A percentile compares a stretch with the other conserved stretches of the same genome.
Conservation (phyloP, 1,284 basidiomycete species). For the Papiliotrema nemorosa region DNA sequence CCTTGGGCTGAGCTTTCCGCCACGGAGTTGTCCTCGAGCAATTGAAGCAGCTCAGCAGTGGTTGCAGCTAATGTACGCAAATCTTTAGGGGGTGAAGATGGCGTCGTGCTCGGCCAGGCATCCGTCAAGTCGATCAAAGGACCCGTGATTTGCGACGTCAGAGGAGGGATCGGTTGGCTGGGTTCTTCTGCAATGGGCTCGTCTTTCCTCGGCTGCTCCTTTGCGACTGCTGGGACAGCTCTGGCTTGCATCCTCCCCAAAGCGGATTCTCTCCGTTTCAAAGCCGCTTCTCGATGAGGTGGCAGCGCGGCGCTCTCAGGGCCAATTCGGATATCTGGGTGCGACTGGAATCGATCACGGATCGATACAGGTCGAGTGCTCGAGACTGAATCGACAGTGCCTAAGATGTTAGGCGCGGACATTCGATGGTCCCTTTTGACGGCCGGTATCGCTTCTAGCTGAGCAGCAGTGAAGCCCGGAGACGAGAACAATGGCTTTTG, state of each 20-base stretch:
- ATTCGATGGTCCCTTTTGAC: background rate
- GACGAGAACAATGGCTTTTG: constrained; percentile 7
- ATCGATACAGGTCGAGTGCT: background rate
- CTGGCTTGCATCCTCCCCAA: background rate
- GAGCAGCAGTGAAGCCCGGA: constrained; percentile 2
- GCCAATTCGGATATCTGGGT: constrained; percentile 1
- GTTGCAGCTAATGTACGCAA: constrained; percentile 19
- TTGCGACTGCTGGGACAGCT: background rate
- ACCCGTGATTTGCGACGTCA: constrained; percentile 9
- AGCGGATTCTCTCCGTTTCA: constrained; percentile 24
- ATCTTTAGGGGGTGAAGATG: background rate
- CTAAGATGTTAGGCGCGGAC: background rate
- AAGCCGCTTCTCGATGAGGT: constrained; percentile 33
- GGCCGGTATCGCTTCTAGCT: background rate
- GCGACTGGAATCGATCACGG: background rate
- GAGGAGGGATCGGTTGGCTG: background rate
- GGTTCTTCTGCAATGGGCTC: too few relatives aligned
- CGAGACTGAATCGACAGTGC: background rate
- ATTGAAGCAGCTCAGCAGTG: constrained; percentile 27
- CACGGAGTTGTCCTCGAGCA: constrained; percentile 22
- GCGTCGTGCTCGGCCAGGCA: background rate
- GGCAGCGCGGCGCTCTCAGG: constrained; percentile 10
- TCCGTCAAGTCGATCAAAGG: constrained; percentile 30
- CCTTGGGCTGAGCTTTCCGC: constrained; percentile 22
- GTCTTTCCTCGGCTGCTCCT: background rate